Evolutionary conservation across 2,329 filamentous ascomycete genomes (phyloP).

Genomic region (Sarocladiaceae sp.): DNA sequence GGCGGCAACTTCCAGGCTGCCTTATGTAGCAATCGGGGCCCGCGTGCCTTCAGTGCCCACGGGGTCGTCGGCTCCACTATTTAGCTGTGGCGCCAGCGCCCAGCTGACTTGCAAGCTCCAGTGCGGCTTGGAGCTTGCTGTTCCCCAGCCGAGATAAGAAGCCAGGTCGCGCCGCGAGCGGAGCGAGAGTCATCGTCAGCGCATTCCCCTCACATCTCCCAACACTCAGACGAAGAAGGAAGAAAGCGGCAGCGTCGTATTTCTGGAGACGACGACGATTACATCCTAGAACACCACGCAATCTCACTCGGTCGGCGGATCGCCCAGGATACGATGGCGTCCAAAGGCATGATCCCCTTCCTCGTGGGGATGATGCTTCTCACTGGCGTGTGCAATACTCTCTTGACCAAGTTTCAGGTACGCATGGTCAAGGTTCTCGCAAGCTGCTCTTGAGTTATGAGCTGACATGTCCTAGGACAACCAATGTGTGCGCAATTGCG

Average conservation of each 20-base stretch:
- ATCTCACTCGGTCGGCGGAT: neutral
- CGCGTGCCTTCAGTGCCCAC: conserved; percentile 5
- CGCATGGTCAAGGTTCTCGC: no score
- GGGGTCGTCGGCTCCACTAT: conserved; percentile 1
- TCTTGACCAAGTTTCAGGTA: conserved; percentile 95
- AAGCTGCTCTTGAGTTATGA: conserved; percentile 8
- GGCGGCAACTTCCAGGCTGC: neutral
- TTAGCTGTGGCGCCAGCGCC: neutral
- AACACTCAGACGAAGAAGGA: no score
- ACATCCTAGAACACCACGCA: no score
- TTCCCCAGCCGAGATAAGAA: conserved; percentile 6
- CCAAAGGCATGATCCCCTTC: conserved; percentile 70
- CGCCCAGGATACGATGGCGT: conserved; percentile 52
- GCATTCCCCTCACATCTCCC: neutral
- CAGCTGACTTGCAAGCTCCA: conserved; percentile 8
- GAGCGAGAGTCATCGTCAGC: neutral
- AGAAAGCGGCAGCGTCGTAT: no score
- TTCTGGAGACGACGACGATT: no score
- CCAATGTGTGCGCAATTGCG: conserved; percentile 92
- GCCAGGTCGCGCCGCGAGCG: neutral
- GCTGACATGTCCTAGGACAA: conserved; percentile 64
- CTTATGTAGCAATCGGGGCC: conserved; percentile 5
- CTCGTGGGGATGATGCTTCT: conserved; percentile 95
- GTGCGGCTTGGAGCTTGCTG: neutral
- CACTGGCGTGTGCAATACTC: conserved; percentile 93